Evolutionary conservation across 2,329 filamentous ascomycete genomes (phyloP).

Genomic region (Neoascochyta sp.): DNA sequence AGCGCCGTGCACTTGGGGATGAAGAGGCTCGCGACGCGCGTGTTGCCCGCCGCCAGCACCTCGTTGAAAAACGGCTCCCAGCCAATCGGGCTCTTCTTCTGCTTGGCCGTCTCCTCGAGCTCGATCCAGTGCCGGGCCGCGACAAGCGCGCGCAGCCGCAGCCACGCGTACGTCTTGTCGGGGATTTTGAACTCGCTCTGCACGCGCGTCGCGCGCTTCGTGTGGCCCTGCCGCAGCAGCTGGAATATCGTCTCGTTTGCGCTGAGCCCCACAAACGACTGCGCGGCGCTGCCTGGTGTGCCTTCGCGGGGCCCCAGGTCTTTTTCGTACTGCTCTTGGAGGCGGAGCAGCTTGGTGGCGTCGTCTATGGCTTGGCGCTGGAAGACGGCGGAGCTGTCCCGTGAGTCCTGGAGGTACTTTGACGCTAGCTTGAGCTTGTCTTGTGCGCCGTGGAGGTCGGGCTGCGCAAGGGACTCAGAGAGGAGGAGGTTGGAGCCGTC

Average conservation of each 20-base stretch:
- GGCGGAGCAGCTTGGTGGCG: conserved; percentile 71
- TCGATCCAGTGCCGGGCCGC: conserved; percentile 89
- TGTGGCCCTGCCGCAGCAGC: conserved; percentile 75
- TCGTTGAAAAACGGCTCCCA: conserved; percentile 98
- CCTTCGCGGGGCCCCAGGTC: conserved; percentile 63
- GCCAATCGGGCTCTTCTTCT: conserved; percentile 83
- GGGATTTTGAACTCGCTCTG: conserved; percentile 89
- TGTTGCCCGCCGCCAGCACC: conserved; percentile 82
- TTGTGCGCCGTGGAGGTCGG: conserved; percentile 63
- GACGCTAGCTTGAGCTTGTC: conserved; percentile 88
- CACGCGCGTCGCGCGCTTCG: conserved; percentile 73
- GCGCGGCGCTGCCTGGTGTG: conserved; percentile 19
- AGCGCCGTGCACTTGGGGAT: conserved; percentile 80
- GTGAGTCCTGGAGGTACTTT: conserved; percentile 78
- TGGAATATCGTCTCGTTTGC: conserved; percentile 92
- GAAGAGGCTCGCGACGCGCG: conserved; percentile 76
- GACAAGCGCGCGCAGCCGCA: conserved; percentile 79
- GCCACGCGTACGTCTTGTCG: conserved; percentile 87
- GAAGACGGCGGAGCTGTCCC: conserved; percentile 66
- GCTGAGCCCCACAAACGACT: conserved; percentile 73
- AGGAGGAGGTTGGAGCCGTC: conserved; percentile 88
- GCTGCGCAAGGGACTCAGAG: conserved; percentile 73
- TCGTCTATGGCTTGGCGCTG: conserved; percentile 77
- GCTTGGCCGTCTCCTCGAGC: conserved; percentile 77
- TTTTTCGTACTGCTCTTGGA: conserved; percentile 82